phyloP scores from a whole-genome alignment of 257 asterid genomes.

The Ballota nigra region DNA sequence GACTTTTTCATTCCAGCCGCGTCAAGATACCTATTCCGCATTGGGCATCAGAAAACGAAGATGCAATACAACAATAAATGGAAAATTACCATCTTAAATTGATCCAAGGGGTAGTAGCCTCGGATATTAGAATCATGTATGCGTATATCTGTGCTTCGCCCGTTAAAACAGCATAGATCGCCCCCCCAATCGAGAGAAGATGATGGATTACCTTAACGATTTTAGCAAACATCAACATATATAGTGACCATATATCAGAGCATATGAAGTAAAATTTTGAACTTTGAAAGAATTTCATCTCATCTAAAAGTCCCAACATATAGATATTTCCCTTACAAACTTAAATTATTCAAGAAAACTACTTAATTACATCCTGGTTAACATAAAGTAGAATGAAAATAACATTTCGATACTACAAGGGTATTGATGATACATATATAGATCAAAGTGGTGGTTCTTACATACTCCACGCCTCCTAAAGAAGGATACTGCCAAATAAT shows the following conservation, averaged over 20 bases:
- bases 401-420: neutral
- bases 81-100: constrained; percentile 73
- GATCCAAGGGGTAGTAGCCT: constrained; percentile 82
- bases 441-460: constrained; percentile 41
- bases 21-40: constrained; percentile 69
- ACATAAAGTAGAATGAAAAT: neutral
- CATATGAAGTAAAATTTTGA: no score
- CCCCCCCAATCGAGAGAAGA: constrained; percentile 59
- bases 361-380: neutral
- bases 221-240: neutral
- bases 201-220: constrained; percentile 75
- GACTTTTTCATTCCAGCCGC: constrained; percentile 73
- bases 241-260: no score
- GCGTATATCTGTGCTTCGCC: constrained; percentile 85
- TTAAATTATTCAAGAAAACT: neutral
- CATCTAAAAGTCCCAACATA: no score
- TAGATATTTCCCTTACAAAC: no score
- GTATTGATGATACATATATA: neutral
- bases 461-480: constrained; percentile 84
- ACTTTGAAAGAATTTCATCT: no score
- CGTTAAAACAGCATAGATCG: constrained; percentile 59
- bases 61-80: neutral
- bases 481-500: constrained; percentile 81
- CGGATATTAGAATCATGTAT: constrained; percentile 66
- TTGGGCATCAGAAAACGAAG: neutral